A percentile compares a stretch with the other conserved stretches of the same genome.
Evolutionary conservation across 306 rosid genomes (phyloP).

Genomic region (Gastrolobium villosum): DNA sequence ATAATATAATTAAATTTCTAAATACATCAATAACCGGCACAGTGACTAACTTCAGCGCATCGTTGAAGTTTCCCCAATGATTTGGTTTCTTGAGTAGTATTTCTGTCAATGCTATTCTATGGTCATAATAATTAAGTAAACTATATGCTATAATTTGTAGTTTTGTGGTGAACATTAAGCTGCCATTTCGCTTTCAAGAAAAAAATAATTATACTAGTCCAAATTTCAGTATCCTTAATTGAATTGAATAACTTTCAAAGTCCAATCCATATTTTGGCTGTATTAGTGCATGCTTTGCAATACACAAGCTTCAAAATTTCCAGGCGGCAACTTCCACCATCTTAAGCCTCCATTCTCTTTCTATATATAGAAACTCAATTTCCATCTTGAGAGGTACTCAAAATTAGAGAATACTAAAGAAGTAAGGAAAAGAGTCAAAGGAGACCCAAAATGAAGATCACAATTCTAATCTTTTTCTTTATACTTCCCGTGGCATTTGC

Average conservation of each 20-base stretch:
- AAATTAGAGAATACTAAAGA: not conserved
- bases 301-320: not conserved
- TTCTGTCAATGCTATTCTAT: not conserved
- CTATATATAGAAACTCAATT: conserved; percentile 30
- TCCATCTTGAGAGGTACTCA: not conserved
- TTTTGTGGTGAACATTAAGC: not conserved
- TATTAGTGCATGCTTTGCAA: conserved; percentile 34
- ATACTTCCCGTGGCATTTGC: conserved; percentile 41
- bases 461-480: conserved; percentile 20
- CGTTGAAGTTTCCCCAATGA: not conserved
- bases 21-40: not conserved
- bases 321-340: conserved; percentile 34
- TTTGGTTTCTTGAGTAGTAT: not conserved
- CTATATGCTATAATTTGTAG: not conserved
- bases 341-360: not conserved
- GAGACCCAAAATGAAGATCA: conserved; percentile 32
- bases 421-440: not conserved
- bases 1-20: not conserved
- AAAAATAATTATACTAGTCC: conserved; percentile 2
- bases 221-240: not conserved
- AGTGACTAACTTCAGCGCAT: not conserved
- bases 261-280: conserved; percentile 1
- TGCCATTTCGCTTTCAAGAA: not conserved
- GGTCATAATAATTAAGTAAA: not conserved
- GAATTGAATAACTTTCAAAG: not conserved